Base-by-base conservation (phyloP, 305 asterid species). In the Fraxinus ornus region DNA sequence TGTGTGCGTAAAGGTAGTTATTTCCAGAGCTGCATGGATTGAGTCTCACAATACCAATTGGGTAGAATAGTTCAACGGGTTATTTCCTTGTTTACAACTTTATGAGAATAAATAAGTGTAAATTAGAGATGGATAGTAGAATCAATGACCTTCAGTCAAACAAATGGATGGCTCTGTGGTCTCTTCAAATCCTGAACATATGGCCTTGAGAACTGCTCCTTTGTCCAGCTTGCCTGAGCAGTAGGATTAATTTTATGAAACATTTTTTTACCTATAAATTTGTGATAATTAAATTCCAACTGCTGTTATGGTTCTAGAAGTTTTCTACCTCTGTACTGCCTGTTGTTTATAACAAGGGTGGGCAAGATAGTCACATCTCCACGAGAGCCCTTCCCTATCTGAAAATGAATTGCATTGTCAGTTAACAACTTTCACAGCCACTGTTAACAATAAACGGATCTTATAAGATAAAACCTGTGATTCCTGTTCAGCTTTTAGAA, bases 301-400 rank as follows among this genome's bases (percentile, higher is more conserved):
- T 21, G 37, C 68, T 32, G 72, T 41, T 33, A 49, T 28, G 41
- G 72, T 35, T 1, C 13, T 7, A n/a, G 5, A 39, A 75, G 28
- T 13, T 22, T 30, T 28, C 64, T 88, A 93, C 99, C 99, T 92
- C 99, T 90, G 80, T 93, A 96, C 84, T 96, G 99, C 72, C 98
- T 89, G 86, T 91, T 90, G 92, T 96, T 96, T 85, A 96, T 88
- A 77, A 96, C 91, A 80, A 96, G 97, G 81, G 99, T 96, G 28
- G 99, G 99, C 90, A 94, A 90, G 82, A 95, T 95, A 47, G 99
- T 95, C 78, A 95, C 98, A 44, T 95, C 99, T 84, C 99, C 99
- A 76, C 98, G 94, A 75, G 94, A 73, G 28, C 97, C 98, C 85
- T 94, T 93, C 72, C 99, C 99, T 57, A 95, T 88, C 98, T 95